A percentile compares a stretch with the other conserved stretches of the same genome.
These are phyloP conservation scores for Fusarium circinatum DNA, from an alignment of 2,329 filamentous ascomycete genomes.

Conservation along the genomic window DNA sequence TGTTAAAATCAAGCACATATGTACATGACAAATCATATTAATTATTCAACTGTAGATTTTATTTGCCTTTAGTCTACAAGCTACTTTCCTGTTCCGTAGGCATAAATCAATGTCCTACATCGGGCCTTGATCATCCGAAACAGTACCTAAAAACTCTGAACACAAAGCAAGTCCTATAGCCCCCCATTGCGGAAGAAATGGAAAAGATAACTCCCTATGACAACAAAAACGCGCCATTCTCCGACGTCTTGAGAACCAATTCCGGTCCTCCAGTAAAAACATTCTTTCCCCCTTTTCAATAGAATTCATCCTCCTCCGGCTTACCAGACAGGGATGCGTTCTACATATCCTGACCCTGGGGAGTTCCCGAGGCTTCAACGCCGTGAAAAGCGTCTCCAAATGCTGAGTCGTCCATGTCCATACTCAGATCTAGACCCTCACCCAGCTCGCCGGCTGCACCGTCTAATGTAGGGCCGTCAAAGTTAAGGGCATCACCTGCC, in stretches of 20 bases:
- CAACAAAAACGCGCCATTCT: constrained; percentile 41
- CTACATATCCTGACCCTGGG: constrained; percentile 50
- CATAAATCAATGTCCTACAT: constrained; percentile 5
- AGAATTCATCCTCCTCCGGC: not conserved
- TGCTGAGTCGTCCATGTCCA: constrained; percentile 81
- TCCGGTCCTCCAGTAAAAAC: constrained; percentile 5
- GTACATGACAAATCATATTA: not conserved
- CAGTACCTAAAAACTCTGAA: constrained; percentile 20
- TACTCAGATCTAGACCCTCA: constrained; percentile 67
- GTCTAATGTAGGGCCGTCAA: constrained; percentile 66
- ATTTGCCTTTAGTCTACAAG: constrained; percentile 17
- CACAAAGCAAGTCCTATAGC: constrained; percentile 25
- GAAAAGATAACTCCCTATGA: constrained; percentile 17
- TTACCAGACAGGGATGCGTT: not conserved
- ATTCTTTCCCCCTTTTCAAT: constrained; percentile 9
- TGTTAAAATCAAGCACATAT: not conserved
- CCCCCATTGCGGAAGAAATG: constrained; percentile 10
- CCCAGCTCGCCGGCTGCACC: constrained; percentile 58
- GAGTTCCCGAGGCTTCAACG: constrained; percentile 56
- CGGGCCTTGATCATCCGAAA: constrained; percentile 1
- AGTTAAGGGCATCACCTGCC: constrained; percentile 77
- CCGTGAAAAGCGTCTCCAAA: constrained; percentile 87
- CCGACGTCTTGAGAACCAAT: constrained; percentile 36
- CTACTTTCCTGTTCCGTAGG: not conserved
- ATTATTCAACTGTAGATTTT: constrained; percentile 10